Base-by-base conservation (phyloP, 2,329 filamentous ascomycete genomes). In the Exophiala bonariae region DNA sequence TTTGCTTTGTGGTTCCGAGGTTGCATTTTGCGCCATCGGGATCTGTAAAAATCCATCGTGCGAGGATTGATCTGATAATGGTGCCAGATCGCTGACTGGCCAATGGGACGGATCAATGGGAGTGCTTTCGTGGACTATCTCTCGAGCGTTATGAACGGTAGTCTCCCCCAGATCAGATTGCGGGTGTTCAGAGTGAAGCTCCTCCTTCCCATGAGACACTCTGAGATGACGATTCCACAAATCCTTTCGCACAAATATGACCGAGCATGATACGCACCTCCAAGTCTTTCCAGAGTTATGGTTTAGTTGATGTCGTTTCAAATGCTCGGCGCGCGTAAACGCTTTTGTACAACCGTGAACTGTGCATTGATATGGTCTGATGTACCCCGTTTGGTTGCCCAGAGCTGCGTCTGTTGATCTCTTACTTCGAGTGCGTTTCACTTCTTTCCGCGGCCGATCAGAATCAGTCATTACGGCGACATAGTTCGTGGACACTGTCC, bases 311-410 rank as follows among this genome's bases (percentile, higher is more conserved):
- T 48, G 44, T 11, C 79, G 71, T 49, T 79, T 76, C 40, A 82
- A 66, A 61, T 82, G 79, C 59, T 82, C 79, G 11, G 76, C 71
- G 5, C 79, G 70, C 23, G 77, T 79, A 59, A 82, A 82, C 14
- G 70, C 68, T 59, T 79, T 79, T 39, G 62, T 66, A 53, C 78
- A 81, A 26, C 66, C 69, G 4, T 3, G 33, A 18, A 39, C 8
- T 18, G 32, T 36, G 28, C 46, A 49, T 9, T n/a, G 19, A 40
- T 49, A 32, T 17, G 46, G 46, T 10, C 44, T 20, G 18, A 32
- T 18, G 17, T 32, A 47, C 11, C 14, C 31, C 23, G 28, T 3
- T 13, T 14, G 28, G 5, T 4, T 19, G 9, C n/a, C 17, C n/a
- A n/a, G n/a, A 9, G 20, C 9, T 9, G n/a, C 11, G 31, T 8